Conservation (phyloP, 1,284 basidiomycete species). For the Pseudozyma pruni region DNA sequence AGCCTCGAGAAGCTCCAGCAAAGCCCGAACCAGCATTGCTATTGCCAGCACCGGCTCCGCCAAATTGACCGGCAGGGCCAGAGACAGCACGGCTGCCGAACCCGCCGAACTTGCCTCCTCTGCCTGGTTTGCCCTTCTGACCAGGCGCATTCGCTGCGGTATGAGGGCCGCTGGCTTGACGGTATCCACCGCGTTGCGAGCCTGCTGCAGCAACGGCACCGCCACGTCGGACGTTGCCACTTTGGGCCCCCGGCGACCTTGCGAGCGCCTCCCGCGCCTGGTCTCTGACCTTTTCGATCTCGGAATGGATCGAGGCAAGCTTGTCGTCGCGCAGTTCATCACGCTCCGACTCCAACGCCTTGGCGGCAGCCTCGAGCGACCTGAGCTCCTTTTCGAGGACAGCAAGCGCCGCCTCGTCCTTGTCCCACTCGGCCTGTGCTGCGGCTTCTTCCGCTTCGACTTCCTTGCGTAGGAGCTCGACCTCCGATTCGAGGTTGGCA, state of each 20-base stretch:
- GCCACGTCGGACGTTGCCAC: conserved; percentile 22
- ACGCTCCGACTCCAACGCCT: conserved; percentile 33
- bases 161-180: conserved; percentile 42
- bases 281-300: conserved; percentile 43
- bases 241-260: conserved; percentile 10
- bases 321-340: conserved; percentile 45
- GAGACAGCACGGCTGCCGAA: conserved; percentile 42
- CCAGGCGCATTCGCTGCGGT: conserved; percentile 6
- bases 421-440: conserved; percentile 34
- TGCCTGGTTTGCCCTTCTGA: conserved; percentile 29
- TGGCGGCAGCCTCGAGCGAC: conserved; percentile 22
- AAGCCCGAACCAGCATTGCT: conserved; percentile 19
- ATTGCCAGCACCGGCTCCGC: conserved; percentile 13
- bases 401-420: conserved; percentile 40
- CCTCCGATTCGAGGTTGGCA: conserved; percentile 23
- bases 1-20: conserved; percentile 29
- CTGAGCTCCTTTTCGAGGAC: conserved; percentile 47
- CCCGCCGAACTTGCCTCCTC: conserved; percentile 32
- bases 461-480: conserved; percentile 29
- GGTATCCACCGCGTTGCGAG: conserved; percentile 34
- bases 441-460: conserved; percentile 43
- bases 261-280: conserved; percentile 33
- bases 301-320: conserved; percentile 23
- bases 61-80: conserved; percentile 33
- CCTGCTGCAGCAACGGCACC: conserved; percentile 16